Evolutionary conservation across 1,139 yeast species (phyloP).

Genomic region (Yamadazyma atlantica): DNA sequence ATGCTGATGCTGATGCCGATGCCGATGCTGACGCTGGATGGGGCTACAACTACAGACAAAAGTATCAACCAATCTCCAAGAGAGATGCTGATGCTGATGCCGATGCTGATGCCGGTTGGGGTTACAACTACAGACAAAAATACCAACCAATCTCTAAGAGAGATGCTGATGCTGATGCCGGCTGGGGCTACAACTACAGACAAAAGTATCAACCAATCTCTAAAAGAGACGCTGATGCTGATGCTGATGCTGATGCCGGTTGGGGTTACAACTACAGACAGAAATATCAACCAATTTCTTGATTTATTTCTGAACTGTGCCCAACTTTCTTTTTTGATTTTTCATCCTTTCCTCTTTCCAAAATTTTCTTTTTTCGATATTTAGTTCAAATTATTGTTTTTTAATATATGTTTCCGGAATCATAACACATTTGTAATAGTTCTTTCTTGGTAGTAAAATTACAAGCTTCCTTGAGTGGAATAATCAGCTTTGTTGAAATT

Average conservation of each 20-base stretch:
- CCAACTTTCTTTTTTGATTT: too few relatives aligned
- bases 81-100: slow-evolving; percentile 6
- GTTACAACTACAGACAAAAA: slow-evolving; percentile 8
- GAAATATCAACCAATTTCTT: slow-evolving; percentile 5
- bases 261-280: slow-evolving; percentile 3
- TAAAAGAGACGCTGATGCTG: slow-evolving; percentile 7
- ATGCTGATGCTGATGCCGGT: slow-evolving; percentile 5
- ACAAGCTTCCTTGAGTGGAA: too few relatives aligned
- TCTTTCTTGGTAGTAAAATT: too few relatives aligned
- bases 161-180: slow-evolving; percentile 12
- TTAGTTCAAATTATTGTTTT: too few relatives aligned
- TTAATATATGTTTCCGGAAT: too few relatives aligned
- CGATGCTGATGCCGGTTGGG: slow-evolving; percentile 9
- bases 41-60: slow-evolving; percentile 7
- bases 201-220: slow-evolving; percentile 11
- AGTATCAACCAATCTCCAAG: slow-evolving; percentile 9
- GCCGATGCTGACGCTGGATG: slow-evolving; percentile 10
- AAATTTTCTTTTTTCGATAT: too few relatives aligned
- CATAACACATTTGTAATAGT: too few relatives aligned
- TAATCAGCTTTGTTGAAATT: too few relatives aligned
- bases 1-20: slow-evolving; percentile 12
- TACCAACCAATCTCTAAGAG: slow-evolving; percentile 10
- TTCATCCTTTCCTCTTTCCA: too few relatives aligned
- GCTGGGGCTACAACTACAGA: slow-evolving; percentile 7
- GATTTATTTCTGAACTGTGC: too few relatives aligned